Evolutionary conservation across 1,139 yeast species (phyloP), one percentile per base, ranked within the genome.

Genomic region (Geotrichum macrosporum): DNA sequence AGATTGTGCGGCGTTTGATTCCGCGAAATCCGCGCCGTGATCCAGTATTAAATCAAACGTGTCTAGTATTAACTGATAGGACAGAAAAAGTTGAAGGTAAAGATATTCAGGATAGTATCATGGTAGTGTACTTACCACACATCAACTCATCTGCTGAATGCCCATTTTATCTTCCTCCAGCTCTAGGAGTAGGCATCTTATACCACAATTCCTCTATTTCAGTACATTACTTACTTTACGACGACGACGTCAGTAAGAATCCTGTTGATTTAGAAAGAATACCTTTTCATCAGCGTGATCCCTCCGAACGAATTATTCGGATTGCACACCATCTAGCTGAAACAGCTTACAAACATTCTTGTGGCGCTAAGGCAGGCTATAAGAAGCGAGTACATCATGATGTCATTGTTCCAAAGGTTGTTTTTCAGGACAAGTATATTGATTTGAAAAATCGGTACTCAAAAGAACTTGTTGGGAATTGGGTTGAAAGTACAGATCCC

Each of bases 401-500:
- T 63, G 69, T 79, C 53, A 85, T 92, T 9, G 94, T 92, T 0
- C 81, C 86, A 36, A 84, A 86, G 58, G 84, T 83, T 22, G 73
- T 78, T 9, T 89, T 89, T 59, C 97, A 92, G 63, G 84, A 87
- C 60, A 70, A 85, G 50, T 92, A 92, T 61, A 81, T 86, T 37
- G 72, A 77, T 26, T 71, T 92, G 57, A 92, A 92, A 67, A 85
- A 83, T 62, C 84, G 81, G 62, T 85, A 89, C 62, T 86, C 95
- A 0, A 77, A 81, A 35, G 67, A 70, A 18, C 67, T 89, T 46
- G 89, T 88, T n/a, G 84, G 81, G 34, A 76, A 75, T 56, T 92
- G 98, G 98, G 79, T 75, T 18, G 98, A 92, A 65, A 80, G 82
- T 38, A 92, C 98, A 1, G 96, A 92, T 64, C 97, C 97, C 1